phyloP scores from a whole-genome alignment of 345 rosid genomes.

The Moringa oleifera region DNA sequence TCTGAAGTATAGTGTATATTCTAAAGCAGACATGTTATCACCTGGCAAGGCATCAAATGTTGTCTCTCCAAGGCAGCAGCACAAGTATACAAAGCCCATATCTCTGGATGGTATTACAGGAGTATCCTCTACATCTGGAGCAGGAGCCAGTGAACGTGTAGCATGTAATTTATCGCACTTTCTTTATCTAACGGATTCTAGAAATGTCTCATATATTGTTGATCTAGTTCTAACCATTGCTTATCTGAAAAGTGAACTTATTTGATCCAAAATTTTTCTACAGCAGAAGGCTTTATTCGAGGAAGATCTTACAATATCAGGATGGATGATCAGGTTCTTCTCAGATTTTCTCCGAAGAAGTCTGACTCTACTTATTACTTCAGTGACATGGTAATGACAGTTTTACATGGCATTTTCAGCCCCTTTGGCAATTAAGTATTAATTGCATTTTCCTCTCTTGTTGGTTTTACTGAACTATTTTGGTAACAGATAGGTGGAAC shows the following conservation, averaged over 20 bases:
- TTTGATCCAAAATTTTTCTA: conserved; percentile 43
- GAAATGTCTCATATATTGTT: conserved; percentile 11
- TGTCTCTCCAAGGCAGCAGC: conserved; percentile 40
- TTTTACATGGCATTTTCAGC: conserved; percentile 4
- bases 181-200: conserved; percentile 6
- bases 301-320: conserved; percentile 97
- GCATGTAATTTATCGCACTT: conserved; percentile 48
- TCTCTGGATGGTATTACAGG: conserved; percentile 37
- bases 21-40: conserved; percentile 34
- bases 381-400: conserved; percentile 68
- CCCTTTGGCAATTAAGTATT: background rate
- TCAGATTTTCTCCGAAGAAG: conserved; percentile 88
- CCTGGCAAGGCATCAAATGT: conserved; percentile 32
- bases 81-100: conserved; percentile 35
- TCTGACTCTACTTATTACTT: conserved; percentile 91
- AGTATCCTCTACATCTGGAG: conserved; percentile 27
- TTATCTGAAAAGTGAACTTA: conserved; percentile 33
- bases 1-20: conserved; percentile 17
- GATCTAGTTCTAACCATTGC: conserved; percentile 14
- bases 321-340: conserved; percentile 86
- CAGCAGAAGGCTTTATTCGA: conserved; percentile 91
- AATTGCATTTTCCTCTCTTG: background rate
- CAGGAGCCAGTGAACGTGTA: conserved; percentile 39
- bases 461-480: conserved; percentile 16
- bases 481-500: conserved; percentile 87